Evolutionary conservation across 148 eudicot genomes (phyloP).

Genomic region (Oxyria digyna): DNA sequence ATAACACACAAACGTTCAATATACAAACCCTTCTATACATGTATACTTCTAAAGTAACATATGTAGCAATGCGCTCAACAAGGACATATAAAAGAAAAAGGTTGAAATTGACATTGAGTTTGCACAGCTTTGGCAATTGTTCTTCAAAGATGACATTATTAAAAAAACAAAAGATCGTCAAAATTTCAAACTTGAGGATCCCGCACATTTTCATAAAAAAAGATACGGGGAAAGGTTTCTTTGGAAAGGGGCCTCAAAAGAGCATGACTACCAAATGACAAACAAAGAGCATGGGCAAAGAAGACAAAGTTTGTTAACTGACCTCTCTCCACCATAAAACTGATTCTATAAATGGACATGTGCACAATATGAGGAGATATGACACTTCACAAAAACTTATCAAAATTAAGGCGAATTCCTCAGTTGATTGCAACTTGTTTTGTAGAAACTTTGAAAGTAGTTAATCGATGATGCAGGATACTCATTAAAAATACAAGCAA

Average conservation of each 20-base stretch:
- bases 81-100: neutral
- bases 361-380: too few relatives aligned
- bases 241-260: too few relatives aligned
- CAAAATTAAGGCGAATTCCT: neutral
- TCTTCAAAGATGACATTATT: neutral
- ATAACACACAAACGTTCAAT: neutral
- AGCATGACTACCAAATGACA: too few relatives aligned
- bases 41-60: neutral
- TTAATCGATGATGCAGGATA: neutral
- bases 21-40: neutral
- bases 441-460: neutral
- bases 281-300: too few relatives aligned
- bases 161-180: neutral
- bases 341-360: too few relatives aligned
- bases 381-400: too few relatives aligned
- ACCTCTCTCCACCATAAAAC: too few relatives aligned
- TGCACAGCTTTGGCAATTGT: neutral
- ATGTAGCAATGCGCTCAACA: neutral
- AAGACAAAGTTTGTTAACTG: too few relatives aligned
- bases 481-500: neutral
- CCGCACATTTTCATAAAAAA: neutral
- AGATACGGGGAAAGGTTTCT: too few relatives aligned
- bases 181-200: neutral
- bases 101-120: neutral
- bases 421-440: neutral